Evolutionary conservation across 257 asterid genomes (phyloP).

Genomic region (Solanum ossicruentum): DNA sequence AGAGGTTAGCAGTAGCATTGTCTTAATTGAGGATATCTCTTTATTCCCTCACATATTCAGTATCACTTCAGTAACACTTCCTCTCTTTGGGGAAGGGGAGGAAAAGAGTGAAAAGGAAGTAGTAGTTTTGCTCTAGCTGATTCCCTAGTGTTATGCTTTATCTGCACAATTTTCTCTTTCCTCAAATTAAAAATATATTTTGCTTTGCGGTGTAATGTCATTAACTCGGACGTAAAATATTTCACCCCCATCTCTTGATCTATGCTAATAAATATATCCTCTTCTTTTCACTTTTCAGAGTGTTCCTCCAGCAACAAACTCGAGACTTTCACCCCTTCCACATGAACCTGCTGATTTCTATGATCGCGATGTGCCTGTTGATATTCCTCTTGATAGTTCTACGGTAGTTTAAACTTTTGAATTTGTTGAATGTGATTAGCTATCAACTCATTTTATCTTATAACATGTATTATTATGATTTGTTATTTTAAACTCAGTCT

Average conservation of each 20-base stretch:
- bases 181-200: background rate
- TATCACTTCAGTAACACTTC: background rate
- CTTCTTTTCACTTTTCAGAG: conserved; percentile 27
- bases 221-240: background rate
- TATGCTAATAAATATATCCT: background rate
- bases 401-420: conserved; percentile 28
- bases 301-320: conserved; percentile 76
- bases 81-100: background rate
- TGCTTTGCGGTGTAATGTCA: background rate
- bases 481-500: conserved; percentile 1
- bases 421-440: background rate
- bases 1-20: background rate
- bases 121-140: background rate
- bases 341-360: conserved; percentile 95
- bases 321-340: conserved; percentile 91
- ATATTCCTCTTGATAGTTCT: conserved; percentile 76
- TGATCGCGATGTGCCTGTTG: conserved; percentile 69
- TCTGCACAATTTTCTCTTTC: background rate
- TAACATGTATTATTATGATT: background rate
- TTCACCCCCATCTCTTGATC: background rate
- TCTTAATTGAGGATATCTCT: background rate
- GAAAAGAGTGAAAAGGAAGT: background rate
- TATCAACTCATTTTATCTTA: background rate
- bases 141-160: background rate
- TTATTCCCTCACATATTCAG: background rate